These are phyloP conservation scores for Alternaria arborescens DNA, from an alignment of 2,329 filamentous ascomycete species.

Conservation along the genomic window DNA sequence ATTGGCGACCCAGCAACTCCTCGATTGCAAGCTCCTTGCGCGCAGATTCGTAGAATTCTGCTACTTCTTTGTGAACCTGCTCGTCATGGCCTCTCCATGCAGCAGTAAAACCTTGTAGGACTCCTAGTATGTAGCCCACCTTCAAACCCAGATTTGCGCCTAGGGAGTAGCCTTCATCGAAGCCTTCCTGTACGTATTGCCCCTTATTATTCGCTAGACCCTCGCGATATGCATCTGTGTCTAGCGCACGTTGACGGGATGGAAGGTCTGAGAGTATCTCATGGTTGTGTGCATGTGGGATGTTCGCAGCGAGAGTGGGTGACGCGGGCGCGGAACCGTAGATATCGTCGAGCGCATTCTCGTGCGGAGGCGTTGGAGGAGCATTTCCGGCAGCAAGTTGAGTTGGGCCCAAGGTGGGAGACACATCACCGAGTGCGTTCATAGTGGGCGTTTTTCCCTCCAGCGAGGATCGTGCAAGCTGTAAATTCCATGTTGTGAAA, in stretches of 20 bases:
- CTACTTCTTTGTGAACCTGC: constrained; percentile 38
- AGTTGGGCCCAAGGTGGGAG: constrained; percentile 37
- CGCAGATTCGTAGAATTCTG: constrained; percentile 55
- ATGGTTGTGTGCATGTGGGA: constrained; percentile 26
- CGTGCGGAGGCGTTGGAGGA: constrained; percentile 46
- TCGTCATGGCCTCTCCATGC: constrained; percentile 53
- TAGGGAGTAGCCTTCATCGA: constrained; percentile 88
- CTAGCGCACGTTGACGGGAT: constrained; percentile 77
- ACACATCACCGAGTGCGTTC: constrained; percentile 32
- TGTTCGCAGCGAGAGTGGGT: constrained; percentile 33
- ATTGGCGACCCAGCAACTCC: constrained; percentile 70
- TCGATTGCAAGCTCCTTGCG: constrained; percentile 67
- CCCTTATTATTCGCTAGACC: constrained; percentile 81
- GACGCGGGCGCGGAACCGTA: constrained; percentile 57
- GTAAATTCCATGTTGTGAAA: constrained; percentile 15
- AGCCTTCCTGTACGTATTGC: constrained; percentile 80
- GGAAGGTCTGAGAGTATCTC: constrained; percentile 73
- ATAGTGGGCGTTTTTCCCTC: constrained; percentile 11
- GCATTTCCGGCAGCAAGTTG: constrained; percentile 41
- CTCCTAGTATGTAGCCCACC: constrained; percentile 77
- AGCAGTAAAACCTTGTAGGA: constrained; percentile 74
- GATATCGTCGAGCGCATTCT: constrained; percentile 55
- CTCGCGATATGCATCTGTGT: constrained; percentile 89
- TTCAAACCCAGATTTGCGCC: constrained; percentile 81
- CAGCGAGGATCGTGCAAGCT: neutral